A percentile compares a stretch with the other conserved stretches of the same genome.
Conservation (phyloP, 805 yeast species). For the Metschnikowia picachoensis region DNA sequence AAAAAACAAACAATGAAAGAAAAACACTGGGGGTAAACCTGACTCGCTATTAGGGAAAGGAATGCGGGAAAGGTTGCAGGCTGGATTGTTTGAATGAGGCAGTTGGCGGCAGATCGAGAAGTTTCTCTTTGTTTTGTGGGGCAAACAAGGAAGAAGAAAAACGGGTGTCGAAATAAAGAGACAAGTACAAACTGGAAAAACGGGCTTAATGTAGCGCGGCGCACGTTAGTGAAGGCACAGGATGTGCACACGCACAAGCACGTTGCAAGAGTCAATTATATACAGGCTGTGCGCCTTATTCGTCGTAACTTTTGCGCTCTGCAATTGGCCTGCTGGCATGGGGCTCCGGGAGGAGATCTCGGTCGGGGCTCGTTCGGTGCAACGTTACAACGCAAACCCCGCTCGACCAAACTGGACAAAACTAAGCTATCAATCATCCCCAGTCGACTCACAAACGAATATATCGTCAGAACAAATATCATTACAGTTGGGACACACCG, state of each 20-base stretch:
- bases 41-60: too few relatives aligned
- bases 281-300: slow-evolving; percentile 6
- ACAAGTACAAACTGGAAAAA: slow-evolving; percentile 9
- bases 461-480: too few relatives aligned
- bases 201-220: slow-evolving; percentile 11
- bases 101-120: background rate
- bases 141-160: background rate
- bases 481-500: too few relatives aligned
- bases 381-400: too few relatives aligned
- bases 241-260: slow-evolving; percentile 14
- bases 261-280: slow-evolving; percentile 10
- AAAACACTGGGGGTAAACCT: background rate
- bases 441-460: too few relatives aligned
- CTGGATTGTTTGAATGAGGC: too few relatives aligned
- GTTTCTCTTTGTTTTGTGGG: background rate
- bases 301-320: slow-evolving; percentile 5
- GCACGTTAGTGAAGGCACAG: slow-evolving; percentile 16
- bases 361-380: background rate
- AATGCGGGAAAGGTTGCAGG: too few relatives aligned
- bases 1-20: slow-evolving; percentile 3
- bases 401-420: too few relatives aligned
- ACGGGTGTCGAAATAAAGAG: background rate
- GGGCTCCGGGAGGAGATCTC: slow-evolving; percentile 5
- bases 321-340: slow-evolving; percentile 10
- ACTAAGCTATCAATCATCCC: too few relatives aligned